Percentiles rank a stretch among this genome's conserved stretches.
phyloP scores from a whole-genome alignment of 2,329 filamentous ascomycete genomes.

The Knufia fluminis region DNA sequence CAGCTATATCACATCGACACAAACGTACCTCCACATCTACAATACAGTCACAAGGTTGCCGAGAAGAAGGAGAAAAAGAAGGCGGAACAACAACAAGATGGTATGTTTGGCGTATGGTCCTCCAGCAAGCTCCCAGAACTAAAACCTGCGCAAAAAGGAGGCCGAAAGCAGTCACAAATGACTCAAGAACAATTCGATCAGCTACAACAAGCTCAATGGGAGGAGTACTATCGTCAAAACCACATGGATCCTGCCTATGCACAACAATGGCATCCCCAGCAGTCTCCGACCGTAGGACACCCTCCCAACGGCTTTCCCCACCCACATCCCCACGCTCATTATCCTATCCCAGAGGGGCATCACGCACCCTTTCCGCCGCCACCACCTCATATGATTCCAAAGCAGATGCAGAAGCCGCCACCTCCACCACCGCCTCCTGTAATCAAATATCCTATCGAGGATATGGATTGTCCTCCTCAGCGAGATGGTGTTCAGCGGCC shows the following conservation, averaged over 20 bases:
- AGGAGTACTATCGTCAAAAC: constrained; percentile 41
- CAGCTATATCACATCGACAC: constrained; percentile 76
- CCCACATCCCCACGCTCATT: constrained; percentile 22
- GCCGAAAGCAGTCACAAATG: constrained; percentile 14
- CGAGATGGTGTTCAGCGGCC: constrained; percentile 59
- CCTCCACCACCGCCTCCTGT: constrained; percentile 59
- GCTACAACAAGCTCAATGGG: constrained; percentile 46
- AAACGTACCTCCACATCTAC: constrained; percentile 73
- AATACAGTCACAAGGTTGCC: constrained; percentile 68
- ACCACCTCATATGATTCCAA: constrained; percentile 32
- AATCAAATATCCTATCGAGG: constrained; percentile 92
- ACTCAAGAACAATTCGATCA: constrained; percentile 10
- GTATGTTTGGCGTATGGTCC: constrained; percentile 42
- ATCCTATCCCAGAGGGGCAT: constrained; percentile 9
- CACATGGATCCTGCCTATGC: constrained; percentile 36
- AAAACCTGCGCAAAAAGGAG: constrained; percentile 62
- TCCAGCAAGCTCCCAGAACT: constrained; percentile 57
- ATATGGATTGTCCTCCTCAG: constrained; percentile 68
- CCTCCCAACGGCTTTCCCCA: constrained; percentile 8
- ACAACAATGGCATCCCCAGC: constrained; percentile 16
- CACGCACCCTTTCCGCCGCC: constrained; percentile 28
- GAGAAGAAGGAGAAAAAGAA: constrained; percentile 66
- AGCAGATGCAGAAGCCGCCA: constrained; percentile 32
- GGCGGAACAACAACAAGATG: constrained; percentile 41
- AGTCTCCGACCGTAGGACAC: constrained; percentile 15